phyloP scores from a whole-genome alignment of 2,329 filamentous ascomycete genomes.

The Didymella segeticola region DNA sequence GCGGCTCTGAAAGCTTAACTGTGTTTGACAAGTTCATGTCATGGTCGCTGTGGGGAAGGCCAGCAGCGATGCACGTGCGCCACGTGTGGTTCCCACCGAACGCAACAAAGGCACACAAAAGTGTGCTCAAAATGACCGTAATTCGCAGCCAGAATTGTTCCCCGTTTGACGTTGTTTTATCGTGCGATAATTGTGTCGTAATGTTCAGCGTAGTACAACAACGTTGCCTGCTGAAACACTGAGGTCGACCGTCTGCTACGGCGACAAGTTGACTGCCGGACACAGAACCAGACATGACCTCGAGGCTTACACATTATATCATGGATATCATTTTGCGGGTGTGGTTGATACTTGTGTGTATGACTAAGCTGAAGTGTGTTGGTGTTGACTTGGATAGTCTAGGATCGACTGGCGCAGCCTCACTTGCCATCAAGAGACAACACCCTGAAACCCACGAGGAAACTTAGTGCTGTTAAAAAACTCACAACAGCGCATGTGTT shows the following conservation, averaged over 20 bases:
- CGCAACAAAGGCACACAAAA: constrained; percentile 12
- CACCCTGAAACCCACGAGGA: too few relatives aligned
- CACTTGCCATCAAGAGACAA: too few relatives aligned
- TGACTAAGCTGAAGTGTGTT: constrained; percentile 11
- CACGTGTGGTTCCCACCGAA: constrained; percentile 21
- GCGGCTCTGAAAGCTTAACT: constrained; percentile 46
- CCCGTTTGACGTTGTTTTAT: neutral
- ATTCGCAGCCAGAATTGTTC: neutral
- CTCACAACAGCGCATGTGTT: too few relatives aligned
- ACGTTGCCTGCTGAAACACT: neutral
- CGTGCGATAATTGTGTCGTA: neutral
- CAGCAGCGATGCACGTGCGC: constrained; percentile 33
- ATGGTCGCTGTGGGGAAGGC: constrained; percentile 21
- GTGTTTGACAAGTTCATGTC: constrained; percentile 21
- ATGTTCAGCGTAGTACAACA: neutral
- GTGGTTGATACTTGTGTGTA: neutral
- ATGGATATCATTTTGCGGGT: neutral
- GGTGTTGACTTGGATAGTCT: constrained; percentile 5
- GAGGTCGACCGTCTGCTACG: neutral
- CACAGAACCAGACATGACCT: neutral
- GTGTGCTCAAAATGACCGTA: neutral
- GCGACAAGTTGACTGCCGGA: neutral
- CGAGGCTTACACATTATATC: neutral
- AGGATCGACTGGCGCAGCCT: neutral
- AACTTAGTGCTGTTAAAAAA: too few relatives aligned